Evolutionary conservation across 2,329 filamentous ascomycete species (phyloP).

Genomic region (Rutstroemia sp.): DNA sequence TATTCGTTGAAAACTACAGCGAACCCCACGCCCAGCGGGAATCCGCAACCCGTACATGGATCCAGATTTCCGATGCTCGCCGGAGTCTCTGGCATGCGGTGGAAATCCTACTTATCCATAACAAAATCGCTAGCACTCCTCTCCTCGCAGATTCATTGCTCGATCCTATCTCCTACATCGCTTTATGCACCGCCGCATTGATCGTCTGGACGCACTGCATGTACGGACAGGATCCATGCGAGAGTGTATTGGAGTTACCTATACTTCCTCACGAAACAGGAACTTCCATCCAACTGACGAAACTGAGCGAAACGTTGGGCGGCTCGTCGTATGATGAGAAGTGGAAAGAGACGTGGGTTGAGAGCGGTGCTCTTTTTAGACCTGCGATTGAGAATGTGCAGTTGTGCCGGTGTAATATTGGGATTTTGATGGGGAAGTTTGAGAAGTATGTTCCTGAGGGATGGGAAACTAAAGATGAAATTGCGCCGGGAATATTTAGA

Average conservation of each 20-base stretch:
- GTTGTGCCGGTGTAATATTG: constrained; percentile 28
- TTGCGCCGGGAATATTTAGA: constrained; percentile 17
- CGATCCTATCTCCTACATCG: constrained; percentile 32
- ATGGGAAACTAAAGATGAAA: constrained; percentile 14
- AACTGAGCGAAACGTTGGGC: constrained; percentile 17
- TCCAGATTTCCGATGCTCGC: constrained; percentile 26
- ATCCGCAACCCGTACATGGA: constrained; percentile 28
- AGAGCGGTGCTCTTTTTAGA: constrained; percentile 8
- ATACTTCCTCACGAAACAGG: background rate
- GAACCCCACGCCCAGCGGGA: constrained; percentile 16
- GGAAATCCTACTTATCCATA: constrained; percentile 24
- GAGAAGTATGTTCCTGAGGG: constrained; percentile 10
- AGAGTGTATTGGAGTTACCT: background rate
- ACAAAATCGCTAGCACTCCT: constrained; percentile 1
- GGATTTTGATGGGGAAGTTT: constrained; percentile 14
- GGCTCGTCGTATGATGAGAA: constrained; percentile 2
- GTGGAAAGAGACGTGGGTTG: constrained; percentile 20
- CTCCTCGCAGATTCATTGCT: constrained; percentile 10
- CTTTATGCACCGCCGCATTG: constrained; percentile 28
- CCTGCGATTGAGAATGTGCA: constrained; percentile 27
- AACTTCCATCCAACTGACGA: constrained; percentile 20
- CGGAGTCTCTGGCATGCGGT: constrained; percentile 31
- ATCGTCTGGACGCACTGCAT: constrained; percentile 33
- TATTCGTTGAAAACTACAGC: background rate
- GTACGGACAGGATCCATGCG: constrained; percentile 26